Evolutionary conservation across 768 basidiomycete genomes (phyloP).

Genomic region (Lentinus tigrinus): DNA sequence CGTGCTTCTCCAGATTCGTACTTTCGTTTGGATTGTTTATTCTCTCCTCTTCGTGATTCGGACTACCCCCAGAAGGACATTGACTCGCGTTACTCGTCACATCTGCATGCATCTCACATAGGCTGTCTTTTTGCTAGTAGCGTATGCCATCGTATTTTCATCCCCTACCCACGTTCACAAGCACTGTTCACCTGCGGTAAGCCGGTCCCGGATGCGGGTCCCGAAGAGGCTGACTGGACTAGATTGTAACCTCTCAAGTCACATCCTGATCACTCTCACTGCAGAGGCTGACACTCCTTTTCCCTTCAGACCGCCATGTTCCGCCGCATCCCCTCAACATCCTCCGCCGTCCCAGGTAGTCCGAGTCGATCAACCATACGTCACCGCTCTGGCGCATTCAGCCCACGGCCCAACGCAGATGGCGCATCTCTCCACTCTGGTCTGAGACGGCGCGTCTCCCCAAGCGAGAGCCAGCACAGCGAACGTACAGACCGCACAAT

Average conservation of each 20-base stretch:
- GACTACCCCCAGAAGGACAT: constrained; percentile 19
- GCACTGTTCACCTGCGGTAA: not conserved
- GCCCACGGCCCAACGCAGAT: constrained; percentile 4
- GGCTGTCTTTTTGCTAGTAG: constrained; percentile 10
- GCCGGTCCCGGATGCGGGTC: too few relatives aligned
- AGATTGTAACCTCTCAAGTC: not conserved
- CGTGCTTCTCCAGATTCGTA: not conserved
- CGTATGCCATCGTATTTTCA: constrained; percentile 17
- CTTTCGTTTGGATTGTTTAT: constrained; percentile 5
- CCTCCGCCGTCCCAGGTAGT: constrained; percentile 2
- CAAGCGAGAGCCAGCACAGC: constrained; percentile 7
- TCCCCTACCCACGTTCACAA: not conserved
- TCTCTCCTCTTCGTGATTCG: constrained; percentile 2
- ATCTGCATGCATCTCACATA: constrained; percentile 13
- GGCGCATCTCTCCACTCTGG: not conserved
- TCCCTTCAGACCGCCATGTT: constrained; percentile 17
- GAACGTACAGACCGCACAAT: constrained; percentile 12
- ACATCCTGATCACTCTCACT: not conserved
- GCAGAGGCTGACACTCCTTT: constrained; percentile 5
- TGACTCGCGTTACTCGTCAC: constrained; percentile 4
- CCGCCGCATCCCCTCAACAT: constrained; percentile 19
- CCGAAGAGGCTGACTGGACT: too few relatives aligned
- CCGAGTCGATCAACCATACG: constrained; percentile 16
- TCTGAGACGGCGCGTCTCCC: not conserved
- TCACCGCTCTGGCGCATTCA: constrained; percentile 24